These are phyloP conservation scores for Cyberlindnera euphorbiiphila DNA, from an alignment of 805 yeast species.

Conservation along the genomic window DNA sequence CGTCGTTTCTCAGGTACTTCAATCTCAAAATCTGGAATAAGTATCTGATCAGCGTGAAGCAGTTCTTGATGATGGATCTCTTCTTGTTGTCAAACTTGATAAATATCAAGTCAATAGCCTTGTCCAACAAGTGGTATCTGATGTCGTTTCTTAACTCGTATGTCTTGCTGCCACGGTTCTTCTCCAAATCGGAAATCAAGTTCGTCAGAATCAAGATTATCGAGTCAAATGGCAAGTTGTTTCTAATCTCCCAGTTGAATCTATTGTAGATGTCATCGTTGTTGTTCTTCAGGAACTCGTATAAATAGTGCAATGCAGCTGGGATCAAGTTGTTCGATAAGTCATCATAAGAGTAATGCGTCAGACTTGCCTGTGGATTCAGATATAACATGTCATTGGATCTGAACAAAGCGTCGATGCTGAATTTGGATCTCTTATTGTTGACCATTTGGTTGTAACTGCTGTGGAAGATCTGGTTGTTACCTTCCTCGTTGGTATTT, in stretches of 20 bases:
- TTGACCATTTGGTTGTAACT: slow-evolving; percentile 30
- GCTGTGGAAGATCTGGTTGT: slow-evolving; percentile 24
- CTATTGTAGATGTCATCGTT: slow-evolving; percentile 44
- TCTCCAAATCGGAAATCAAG: slow-evolving; percentile 45
- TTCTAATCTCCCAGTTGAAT: slow-evolving; percentile 58
- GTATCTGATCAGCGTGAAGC: slow-evolving; percentile 31
- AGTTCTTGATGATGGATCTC: slow-evolving; percentile 31
- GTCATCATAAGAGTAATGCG: slow-evolving; percentile 45
- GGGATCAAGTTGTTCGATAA: slow-evolving; percentile 52
- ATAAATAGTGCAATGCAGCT: slow-evolving; percentile 51
- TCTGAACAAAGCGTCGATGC: slow-evolving; percentile 23
- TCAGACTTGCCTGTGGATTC: slow-evolving; percentile 12
- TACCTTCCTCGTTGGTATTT: slow-evolving; percentile 26
- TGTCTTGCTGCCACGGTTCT: slow-evolving; percentile 27
- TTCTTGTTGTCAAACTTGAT: slow-evolving; percentile 32
- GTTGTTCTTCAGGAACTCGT: slow-evolving; percentile 50
- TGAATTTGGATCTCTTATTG: slow-evolving; percentile 25
- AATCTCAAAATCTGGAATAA: slow-evolving; percentile 31
- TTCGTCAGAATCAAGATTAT: slow-evolving; percentile 49
- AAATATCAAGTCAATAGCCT: slow-evolving; percentile 30
- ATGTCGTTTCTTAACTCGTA: slow-evolving; percentile 33
- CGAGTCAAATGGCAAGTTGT: slow-evolving; percentile 60
- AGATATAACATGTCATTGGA: slow-evolving; percentile 10
- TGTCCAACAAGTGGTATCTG: slow-evolving; percentile 30
- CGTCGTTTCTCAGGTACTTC: slow-evolving; percentile 27